Base-by-base conservation (phyloP, 768 basidiomycete genomes). In the Termitomyces sp. region DNA sequence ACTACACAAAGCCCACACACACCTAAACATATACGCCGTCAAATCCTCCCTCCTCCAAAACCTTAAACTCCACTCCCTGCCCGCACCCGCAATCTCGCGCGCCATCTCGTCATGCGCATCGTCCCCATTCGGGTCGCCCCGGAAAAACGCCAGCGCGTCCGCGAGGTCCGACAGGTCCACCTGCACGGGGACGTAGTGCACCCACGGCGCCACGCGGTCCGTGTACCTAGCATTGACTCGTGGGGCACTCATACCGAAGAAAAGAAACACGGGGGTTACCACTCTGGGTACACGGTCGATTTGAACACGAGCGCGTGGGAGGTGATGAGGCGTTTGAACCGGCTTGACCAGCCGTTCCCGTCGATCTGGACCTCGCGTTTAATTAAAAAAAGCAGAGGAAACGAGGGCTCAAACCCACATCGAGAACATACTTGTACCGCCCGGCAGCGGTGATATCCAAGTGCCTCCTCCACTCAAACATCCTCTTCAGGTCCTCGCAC, bases 61-160 rank as follows among this genome's bases (percentile, higher is more conserved):
- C 3, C 56, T 67, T 56, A 71, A 64, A 56, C 81, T 84, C 86
- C 86, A 88, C 30, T 75, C 69, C 35, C 77, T 72, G 0, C 88
- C 86, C 0, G 78, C 74, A 2, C 67, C 55, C 0, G 85, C 88
- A 38, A 90, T 87, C 54, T 74, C 78, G 45, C 66, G 66, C 2
- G 81, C 88, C 44, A 85, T 65, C 5, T 71, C 80, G 33, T 88
- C 86, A 59, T 90, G 86, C 0, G 74, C 81, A 7, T 75, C 74
- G 22, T 76, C 71, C 9, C 81, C 80, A 32, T 77, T 66, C 0
- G 77, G 78, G 55, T 79, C 77, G 0, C 87, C 86, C 0, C 82
- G 79, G 68, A 92, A 91, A 74, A 93, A 92, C 1, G 81, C 72
- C 35, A 90, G 77, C 2, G 81, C 71, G 62, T 92, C 90, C 69